phyloP scores from a whole-genome alignment of 192 early-diverging fungal genomes.

The Coemansia pectinata region DNA sequence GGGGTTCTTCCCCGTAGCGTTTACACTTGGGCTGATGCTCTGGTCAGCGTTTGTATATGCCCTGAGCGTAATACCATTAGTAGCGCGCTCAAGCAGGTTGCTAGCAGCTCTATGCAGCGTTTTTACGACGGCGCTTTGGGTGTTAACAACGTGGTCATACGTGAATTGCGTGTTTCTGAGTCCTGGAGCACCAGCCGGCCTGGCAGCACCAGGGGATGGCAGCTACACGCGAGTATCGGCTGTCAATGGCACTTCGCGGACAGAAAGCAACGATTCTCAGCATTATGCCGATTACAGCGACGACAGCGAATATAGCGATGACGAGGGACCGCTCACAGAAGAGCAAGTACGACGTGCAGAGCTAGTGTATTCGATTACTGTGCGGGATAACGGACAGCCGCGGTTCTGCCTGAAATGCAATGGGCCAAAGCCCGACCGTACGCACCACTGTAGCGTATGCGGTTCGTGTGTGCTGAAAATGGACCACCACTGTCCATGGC shows the following conservation, averaged over 20 bases:
- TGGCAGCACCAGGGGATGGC: not conserved
- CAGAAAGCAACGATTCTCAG: not conserved
- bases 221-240: not conserved
- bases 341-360: slow-evolving; percentile 38
- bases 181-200: slow-evolving; percentile 29
- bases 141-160: slow-evolving; percentile 38
- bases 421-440: slow-evolving; percentile 73
- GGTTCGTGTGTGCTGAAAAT: slow-evolving; percentile 74
- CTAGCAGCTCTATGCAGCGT: not conserved
- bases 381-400: slow-evolving; percentile 45
- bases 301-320: slow-evolving; percentile 23
- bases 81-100: not conserved
- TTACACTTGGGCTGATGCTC: slow-evolving; percentile 39
- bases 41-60: slow-evolving; percentile 39
- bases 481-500: slow-evolving; percentile 83
- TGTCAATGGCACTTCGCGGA: not conserved
- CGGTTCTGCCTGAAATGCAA: slow-evolving; percentile 58
- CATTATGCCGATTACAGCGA: slow-evolving; percentile 17
- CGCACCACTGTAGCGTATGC: slow-evolving; percentile 80
- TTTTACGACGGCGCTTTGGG: not conserved
- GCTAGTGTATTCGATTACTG: slow-evolving; percentile 44
- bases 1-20: slow-evolving; percentile 40
- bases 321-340: slow-evolving; percentile 17
- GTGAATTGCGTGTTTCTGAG: slow-evolving; percentile 26
- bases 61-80: slow-evolving; percentile 22